Conservation (phyloP, 768 basidiomycete genomes). For the Peribolospora kevripleyi region DNA sequence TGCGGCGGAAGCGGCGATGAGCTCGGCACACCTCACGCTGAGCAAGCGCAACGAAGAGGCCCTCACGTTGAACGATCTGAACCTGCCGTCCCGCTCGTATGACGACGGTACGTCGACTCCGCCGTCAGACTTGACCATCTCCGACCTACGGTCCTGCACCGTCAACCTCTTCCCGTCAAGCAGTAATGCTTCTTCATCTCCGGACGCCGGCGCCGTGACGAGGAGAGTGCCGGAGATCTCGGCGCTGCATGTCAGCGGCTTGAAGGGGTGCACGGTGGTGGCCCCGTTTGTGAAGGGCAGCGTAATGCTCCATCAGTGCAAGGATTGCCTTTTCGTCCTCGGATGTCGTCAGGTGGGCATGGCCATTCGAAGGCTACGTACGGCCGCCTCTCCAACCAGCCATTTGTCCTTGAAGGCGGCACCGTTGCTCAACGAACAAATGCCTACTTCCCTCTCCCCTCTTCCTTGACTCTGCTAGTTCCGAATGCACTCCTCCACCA, state of each 20-base stretch:
- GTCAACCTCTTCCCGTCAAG: conserved; percentile 26
- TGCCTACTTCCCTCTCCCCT: neutral
- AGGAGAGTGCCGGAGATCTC: conserved; percentile 12
- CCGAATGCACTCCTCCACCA: too few species aligned
- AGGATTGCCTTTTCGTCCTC: conserved; percentile 36
- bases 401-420: conserved; percentile 40
- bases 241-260: conserved; percentile 38
- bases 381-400: conserved; percentile 39
- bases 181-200: too few species aligned
- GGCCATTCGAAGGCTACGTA: conserved; percentile 44
- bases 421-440: neutral
- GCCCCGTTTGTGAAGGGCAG: conserved; percentile 45
- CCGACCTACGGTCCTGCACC: conserved; percentile 39
- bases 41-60: too few species aligned
- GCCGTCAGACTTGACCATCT: conserved; percentile 34
- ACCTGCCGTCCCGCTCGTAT: too few species aligned
- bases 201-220: too few species aligned
- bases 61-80: too few species aligned
- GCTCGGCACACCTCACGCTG: too few species aligned
- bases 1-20: too few species aligned
- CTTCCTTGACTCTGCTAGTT: neutral
- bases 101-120: too few species aligned
- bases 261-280: conserved; percentile 38
- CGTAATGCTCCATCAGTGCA: conserved; percentile 41
- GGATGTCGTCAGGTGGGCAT: conserved; percentile 51